Conservation (phyloP, 495 filamentous ascomycete species). For the Hypoxylon trugodes region DNA sequence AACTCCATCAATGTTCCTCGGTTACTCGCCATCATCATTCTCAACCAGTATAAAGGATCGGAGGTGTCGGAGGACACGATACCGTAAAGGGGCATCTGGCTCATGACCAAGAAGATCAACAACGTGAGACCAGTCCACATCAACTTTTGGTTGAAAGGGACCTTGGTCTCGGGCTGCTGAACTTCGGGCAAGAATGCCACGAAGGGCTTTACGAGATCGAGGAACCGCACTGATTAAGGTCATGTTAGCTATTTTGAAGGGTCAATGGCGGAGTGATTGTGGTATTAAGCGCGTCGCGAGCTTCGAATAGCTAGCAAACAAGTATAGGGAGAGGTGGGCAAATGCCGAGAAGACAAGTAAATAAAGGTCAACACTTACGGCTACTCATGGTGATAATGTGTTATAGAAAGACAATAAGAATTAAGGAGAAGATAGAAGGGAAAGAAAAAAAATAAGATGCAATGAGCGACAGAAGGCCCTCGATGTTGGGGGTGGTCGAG, state of each 20-base stretch:
- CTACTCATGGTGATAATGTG: slow-evolving; percentile 65
- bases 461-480: slow-evolving; percentile 48
- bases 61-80: slow-evolving; percentile 97
- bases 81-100: slow-evolving; percentile 97
- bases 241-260: slow-evolving; percentile 44
- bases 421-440: slow-evolving; percentile 52
- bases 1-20: slow-evolving; percentile 98
- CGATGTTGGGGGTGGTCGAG: slow-evolving; percentile 33
- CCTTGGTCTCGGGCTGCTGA: slow-evolving; percentile 93
- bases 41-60: slow-evolving; percentile 98
- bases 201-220: slow-evolving; percentile 99
- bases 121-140: slow-evolving; percentile 99
- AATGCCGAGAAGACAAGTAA: slow-evolving; percentile 36
- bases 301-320: slow-evolving; percentile 29
- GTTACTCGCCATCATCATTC: slow-evolving; percentile 99
- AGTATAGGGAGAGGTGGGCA: slow-evolving; percentile 37
- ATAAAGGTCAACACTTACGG: slow-evolving; percentile 65
- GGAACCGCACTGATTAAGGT: slow-evolving; percentile 83
- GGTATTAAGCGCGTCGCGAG: slow-evolving; percentile 51
- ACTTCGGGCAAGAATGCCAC: slow-evolving; percentile 99
- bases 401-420: slow-evolving; percentile 47
- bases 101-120: slow-evolving; percentile 99
- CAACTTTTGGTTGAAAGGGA: slow-evolving; percentile 98
- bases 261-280: slow-evolving; percentile 42
- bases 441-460: slow-evolving; percentile 52